phyloP scores from a whole-genome alignment of 805 yeast species.

The Cyberlindnera xishuangbannaensis region DNA sequence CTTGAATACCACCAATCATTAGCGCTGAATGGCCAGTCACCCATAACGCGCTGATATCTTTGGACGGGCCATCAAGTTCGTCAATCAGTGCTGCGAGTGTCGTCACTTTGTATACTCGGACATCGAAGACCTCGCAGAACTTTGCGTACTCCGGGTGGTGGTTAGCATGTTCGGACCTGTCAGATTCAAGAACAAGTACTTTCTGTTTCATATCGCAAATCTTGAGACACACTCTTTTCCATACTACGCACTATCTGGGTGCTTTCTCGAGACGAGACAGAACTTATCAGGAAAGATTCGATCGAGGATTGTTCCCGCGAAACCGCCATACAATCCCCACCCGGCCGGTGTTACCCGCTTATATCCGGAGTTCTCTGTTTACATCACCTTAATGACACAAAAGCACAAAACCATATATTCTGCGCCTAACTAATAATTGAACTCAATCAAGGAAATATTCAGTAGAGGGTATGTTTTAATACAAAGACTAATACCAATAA shows the following conservation, averaged over 20 bases:
- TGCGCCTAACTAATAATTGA: no score
- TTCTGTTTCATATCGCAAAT: neutral
- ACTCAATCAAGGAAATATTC: no score
- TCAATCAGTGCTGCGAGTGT: slow-evolving; percentile 23
- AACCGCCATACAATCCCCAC: no score
- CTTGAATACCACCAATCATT: slow-evolving; percentile 27
- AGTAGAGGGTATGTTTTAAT: no score
- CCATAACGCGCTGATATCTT: slow-evolving; percentile 45
- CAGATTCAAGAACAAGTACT: neutral
- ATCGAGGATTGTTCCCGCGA: no score
- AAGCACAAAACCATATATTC: no score
- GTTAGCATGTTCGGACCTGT: neutral
- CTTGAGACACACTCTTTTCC: no score
- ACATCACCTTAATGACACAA: no score
- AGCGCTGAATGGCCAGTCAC: slow-evolving; percentile 34
- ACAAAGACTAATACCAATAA: no score
- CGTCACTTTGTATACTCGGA: slow-evolving; percentile 18
- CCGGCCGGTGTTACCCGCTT: no score
- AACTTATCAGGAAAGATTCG: no score
- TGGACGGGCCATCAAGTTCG: slow-evolving; percentile 32
- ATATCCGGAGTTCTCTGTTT: no score
- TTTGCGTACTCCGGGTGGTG: slow-evolving; percentile 35
- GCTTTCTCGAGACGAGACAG: neutral
- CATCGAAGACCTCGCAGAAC: slow-evolving; percentile 35
- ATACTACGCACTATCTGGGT: neutral